Conservation (phyloP, 495 filamentous ascomycete species). For the Bombardia bombarda region DNA sequence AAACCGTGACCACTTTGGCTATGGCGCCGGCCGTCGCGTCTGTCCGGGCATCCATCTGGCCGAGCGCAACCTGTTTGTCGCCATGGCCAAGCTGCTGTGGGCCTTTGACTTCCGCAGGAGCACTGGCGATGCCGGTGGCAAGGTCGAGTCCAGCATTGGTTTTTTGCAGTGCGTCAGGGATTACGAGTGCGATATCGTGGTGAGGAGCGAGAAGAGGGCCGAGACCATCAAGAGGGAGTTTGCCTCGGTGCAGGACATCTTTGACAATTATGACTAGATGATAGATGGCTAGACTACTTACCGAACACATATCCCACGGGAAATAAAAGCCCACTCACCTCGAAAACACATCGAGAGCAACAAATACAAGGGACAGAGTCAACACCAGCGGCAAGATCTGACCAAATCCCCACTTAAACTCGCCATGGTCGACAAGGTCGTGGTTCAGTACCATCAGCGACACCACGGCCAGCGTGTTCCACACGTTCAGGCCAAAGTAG, state of each 20-base stretch:
- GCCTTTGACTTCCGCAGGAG: slow-evolving; percentile 36
- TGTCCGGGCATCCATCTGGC: slow-evolving; percentile 52
- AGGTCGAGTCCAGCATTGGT: slow-evolving; percentile 23
- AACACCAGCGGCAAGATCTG: slow-evolving; percentile 1
- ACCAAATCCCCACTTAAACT: slow-evolving; percentile 1
- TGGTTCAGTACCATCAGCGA: not conserved
- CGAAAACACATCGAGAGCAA: not conserved
- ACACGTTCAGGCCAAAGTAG: not conserved
- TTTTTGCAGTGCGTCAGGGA: slow-evolving; percentile 29
- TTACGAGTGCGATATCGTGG: slow-evolving; percentile 17
- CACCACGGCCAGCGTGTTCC: not conserved
- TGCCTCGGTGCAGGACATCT: too few relatives aligned
- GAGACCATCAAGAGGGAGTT: slow-evolving; percentile 19
- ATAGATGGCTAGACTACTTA: too few relatives aligned
- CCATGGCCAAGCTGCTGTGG: slow-evolving; percentile 42
- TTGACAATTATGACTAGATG: too few relatives aligned
- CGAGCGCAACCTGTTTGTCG: slow-evolving; percentile 42
- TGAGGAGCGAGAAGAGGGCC: slow-evolving; percentile 16
- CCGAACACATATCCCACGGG: too few relatives aligned
- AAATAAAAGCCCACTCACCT: too few relatives aligned
- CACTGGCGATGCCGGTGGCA: slow-evolving; percentile 18
- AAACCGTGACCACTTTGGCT: slow-evolving; percentile 42
- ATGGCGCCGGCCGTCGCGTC: slow-evolving; percentile 45
- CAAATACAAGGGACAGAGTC: not conserved
- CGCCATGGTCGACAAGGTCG: not conserved